Evolutionary conservation across 495 filamentous ascomycete genomes (phyloP).

Genomic region (Pseudomonodictys pantanalensis): DNA sequence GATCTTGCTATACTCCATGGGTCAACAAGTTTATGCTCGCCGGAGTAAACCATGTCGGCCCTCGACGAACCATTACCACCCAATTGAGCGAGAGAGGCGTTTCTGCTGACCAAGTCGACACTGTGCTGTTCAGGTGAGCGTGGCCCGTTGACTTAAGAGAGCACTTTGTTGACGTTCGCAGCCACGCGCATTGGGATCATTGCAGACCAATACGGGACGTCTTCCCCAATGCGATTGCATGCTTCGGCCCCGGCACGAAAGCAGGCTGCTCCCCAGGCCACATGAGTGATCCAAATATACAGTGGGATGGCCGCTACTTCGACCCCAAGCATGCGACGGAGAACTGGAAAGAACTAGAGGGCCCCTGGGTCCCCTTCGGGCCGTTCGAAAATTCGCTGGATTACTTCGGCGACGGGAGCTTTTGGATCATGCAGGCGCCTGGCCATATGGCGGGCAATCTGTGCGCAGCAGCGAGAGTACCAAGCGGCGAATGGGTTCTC

Average conservation of each 20-base stretch:
- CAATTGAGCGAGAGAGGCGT: constrained; percentile 23
- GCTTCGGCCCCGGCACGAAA: constrained; percentile 28
- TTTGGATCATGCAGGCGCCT: constrained; percentile 40
- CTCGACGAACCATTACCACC: constrained; percentile 14
- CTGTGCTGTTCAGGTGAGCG: constrained; percentile 26
- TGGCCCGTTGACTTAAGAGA: neutral
- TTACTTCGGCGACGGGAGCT: constrained; percentile 39
- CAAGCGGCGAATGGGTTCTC: constrained; percentile 20
- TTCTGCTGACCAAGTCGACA: constrained; percentile 14
- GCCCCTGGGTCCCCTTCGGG: constrained; percentile 30
- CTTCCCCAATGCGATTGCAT: constrained; percentile 29
- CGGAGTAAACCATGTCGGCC: constrained; percentile 27
- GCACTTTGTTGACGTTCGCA: no score
- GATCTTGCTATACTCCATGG: constrained; percentile 28
- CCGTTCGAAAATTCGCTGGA: constrained; percentile 38
- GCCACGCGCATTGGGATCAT: constrained; percentile 34
- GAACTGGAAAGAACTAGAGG: constrained; percentile 22
- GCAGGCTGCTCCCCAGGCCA: constrained; percentile 25
- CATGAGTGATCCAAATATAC: constrained; percentile 17
- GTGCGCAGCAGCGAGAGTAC: constrained; percentile 25
- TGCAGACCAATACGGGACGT: constrained; percentile 27
- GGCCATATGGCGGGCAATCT: constrained; percentile 39
- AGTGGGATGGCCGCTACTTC: constrained; percentile 32
- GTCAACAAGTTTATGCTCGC: constrained; percentile 26
- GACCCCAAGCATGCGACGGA: constrained; percentile 27